These are phyloP conservation scores for Dendrostoma leiphaemia DNA, from an alignment of 2,329 filamentous ascomycete genomes.

Conservation along the genomic window DNA sequence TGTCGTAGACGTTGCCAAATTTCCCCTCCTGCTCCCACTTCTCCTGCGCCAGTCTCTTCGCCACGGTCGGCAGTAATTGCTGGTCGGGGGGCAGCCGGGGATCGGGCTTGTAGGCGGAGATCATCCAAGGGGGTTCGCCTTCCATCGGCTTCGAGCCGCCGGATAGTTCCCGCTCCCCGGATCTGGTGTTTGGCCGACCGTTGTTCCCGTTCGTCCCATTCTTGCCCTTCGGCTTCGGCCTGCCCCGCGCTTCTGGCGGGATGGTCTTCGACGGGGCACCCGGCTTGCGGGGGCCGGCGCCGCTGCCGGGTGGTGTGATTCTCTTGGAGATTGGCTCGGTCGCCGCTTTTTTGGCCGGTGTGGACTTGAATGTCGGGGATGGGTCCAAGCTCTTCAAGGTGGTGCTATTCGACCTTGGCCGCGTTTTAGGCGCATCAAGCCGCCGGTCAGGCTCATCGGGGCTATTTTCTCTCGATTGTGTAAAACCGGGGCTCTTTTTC, in stretches of 20 bases:
- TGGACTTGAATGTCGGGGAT: conserved; percentile 27
- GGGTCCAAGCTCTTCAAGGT: conserved; percentile 61
- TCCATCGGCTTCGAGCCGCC: conserved; percentile 66
- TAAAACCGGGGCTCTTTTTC: conserved; percentile 76
- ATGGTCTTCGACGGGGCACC: conserved; percentile 42
- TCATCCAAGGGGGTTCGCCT: conserved; percentile 93
- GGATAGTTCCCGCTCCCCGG: conserved; percentile 55
- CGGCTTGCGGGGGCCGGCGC: conserved; percentile 44
- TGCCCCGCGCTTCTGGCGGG: conserved; percentile 49
- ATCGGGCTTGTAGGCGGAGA: conserved; percentile 93
- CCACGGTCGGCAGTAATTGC: conserved; percentile 92
- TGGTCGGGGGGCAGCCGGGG: conserved; percentile 91
- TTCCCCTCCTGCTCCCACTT: conserved; percentile 93
- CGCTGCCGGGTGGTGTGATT: conserved; percentile 26
- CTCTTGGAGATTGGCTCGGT: conserved; percentile 58
- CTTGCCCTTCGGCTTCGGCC: conserved; percentile 65
- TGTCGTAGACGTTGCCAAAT: conserved; percentile 81
- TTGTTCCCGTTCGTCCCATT: conserved; percentile 50
- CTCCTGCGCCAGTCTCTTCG: conserved; percentile 86
- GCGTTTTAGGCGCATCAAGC: conserved; percentile 58
- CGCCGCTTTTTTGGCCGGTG: conserved; percentile 37
- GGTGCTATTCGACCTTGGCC: conserved; percentile 61
- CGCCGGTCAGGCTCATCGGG: conserved; percentile 54
- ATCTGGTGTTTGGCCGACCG: conserved; percentile 61
- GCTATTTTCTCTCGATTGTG: conserved; percentile 57